Base-by-base conservation (phyloP, 306 rosid species). In the Quercus ilex region DNA sequence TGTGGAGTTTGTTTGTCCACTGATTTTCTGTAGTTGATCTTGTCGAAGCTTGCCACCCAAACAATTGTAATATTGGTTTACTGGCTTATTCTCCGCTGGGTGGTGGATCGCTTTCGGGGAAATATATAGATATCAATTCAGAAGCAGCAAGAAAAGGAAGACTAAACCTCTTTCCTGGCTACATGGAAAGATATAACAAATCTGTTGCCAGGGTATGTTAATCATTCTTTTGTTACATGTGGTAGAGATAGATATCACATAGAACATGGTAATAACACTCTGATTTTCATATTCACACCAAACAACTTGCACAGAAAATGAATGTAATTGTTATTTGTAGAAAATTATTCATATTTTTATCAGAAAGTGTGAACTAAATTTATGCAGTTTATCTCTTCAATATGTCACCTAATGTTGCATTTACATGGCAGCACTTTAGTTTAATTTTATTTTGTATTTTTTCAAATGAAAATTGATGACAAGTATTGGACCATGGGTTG, bases 21-120 rank as follows among this genome's bases (percentile, higher is more conserved):
- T 57, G 67, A 60, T 57, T 83, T 46, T 74, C 55, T 79, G 88
- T 93, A 95, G 98, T 79, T 82, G 92, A 93, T 81, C 99, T 95
- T 67, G 90, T 84, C 73, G 99, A 95, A 83, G 98, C 90, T 79
- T 95, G 98, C 81, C 94, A 92, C 85, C 96, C 98, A 57, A 85
- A 89, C 63, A 90, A 95, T 87, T 83, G 31, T 82, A 95, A 92
- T 73, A 82, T 95, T 74, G 99, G 97, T 51, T 85, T 95, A 82
- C 86, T 93, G 46, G 79, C 97, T 73, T 92, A 92, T 83, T 95
- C 99, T 70, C 98, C 98, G 10, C 89, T 92, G 74, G 89, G 80
- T 6, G 94, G 89, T 56, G 98, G 99, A 82, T 1, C 96, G 58
- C 90, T 93, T 71, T 49, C 94, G 0, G 98, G 99, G 78, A 95